Conservation (phyloP, 768 basidiomycete genomes). For the Chalciporus chontae region DNA sequence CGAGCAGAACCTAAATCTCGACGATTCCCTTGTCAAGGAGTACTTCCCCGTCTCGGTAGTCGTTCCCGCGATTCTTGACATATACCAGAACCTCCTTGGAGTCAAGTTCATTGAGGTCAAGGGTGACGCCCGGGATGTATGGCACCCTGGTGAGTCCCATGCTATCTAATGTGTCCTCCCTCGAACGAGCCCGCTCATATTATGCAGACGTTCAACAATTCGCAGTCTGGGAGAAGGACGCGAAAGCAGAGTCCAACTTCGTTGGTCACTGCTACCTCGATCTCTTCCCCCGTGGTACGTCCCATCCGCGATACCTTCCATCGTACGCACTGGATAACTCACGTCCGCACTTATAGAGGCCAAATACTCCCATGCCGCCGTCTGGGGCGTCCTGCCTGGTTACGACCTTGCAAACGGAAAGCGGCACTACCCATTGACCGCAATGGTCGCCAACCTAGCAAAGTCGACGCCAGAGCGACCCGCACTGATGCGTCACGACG, state of each 20-base stretch:
- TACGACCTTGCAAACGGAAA: constrained; percentile 53
- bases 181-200: neutral
- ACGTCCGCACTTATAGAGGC: constrained; percentile 38
- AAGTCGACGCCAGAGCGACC: constrained; percentile 80
- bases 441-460: constrained; percentile 90
- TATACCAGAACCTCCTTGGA: constrained; percentile 80
- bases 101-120: constrained; percentile 61
- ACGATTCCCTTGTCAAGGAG: constrained; percentile 79
- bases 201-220: constrained; percentile 74
- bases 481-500: constrained; percentile 82
- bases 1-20: constrained; percentile 64
- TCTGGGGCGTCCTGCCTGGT: constrained; percentile 74
- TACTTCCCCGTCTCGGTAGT: constrained; percentile 87
- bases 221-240: constrained; percentile 79
- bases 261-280: constrained; percentile 87
- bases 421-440: constrained; percentile 68
- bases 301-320: neutral
- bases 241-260: constrained; percentile 67
- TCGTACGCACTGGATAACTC: neutral
- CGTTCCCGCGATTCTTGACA: constrained; percentile 75
- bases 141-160: constrained; percentile 72
- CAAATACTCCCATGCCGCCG: constrained; percentile 86
- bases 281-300: constrained; percentile 74
- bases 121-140: constrained; percentile 57
- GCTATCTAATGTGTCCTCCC: neutral